A percentile compares a stretch with the other conserved stretches of the same genome.
These are phyloP conservation scores for Collybiopsis confluens DNA, from an alignment of 768 basidiomycete species.

Conservation along the genomic window DNA sequence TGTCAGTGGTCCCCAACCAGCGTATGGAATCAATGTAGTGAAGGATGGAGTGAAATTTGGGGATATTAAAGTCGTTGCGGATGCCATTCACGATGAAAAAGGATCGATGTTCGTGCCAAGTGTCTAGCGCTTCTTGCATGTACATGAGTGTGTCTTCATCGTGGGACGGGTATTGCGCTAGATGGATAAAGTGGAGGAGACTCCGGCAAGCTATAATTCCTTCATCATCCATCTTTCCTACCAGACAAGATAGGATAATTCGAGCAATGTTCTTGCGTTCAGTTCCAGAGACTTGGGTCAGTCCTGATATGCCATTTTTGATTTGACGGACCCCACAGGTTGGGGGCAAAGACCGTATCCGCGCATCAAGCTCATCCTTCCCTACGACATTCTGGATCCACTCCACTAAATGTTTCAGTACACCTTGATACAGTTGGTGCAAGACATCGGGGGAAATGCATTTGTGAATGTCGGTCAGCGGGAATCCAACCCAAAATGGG, in stretches of 20 bases:
- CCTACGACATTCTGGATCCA: too few relatives aligned
- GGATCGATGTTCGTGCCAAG: background rate
- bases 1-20: background rate
- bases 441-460: too few relatives aligned
- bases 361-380: too few relatives aligned
- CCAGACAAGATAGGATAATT: background rate
- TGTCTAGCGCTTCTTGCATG: slow-evolving; percentile 1
- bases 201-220: background rate
- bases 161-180: slow-evolving; percentile 2
- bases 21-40: background rate
- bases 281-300: too few relatives aligned
- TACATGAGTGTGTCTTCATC: background rate
- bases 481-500: too few relatives aligned
- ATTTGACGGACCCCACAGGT: too few relatives aligned
- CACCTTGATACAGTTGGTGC: too few relatives aligned
- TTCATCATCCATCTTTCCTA: background rate
- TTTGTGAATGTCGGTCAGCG: too few relatives aligned
- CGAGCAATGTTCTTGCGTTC: background rate
- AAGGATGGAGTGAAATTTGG: background rate
- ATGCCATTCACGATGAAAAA: slow-evolving; percentile 12
- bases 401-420: too few relatives aligned
- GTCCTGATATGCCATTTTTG: too few relatives aligned
- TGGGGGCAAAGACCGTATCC: too few relatives aligned
- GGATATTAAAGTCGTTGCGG: background rate
- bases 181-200: background rate